Base-by-base conservation (phyloP, 495 filamentous ascomycete genomes). In the Aspergillus ellipticus region DNA sequence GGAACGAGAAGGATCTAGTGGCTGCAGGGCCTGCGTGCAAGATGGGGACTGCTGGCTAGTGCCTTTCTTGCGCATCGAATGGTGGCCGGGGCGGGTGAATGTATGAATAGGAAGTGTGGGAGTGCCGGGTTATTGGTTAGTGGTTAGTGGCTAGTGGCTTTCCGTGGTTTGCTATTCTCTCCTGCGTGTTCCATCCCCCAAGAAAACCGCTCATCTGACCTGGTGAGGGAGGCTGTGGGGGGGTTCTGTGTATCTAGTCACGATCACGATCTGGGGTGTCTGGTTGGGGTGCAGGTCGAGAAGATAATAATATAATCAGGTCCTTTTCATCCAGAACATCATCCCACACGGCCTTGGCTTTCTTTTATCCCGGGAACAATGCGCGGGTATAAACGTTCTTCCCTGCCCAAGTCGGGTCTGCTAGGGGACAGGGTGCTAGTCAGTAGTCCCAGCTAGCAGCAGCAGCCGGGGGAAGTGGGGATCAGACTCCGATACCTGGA, bases 21-120 rank as follows among this genome's bases (percentile, higher is more conserved):
- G 35, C 35, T 39, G 35, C 35, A 39, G 35, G 35, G 35, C 13
- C n/a, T 39, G 35, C 35, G 20, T 24, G 16, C 35, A 31, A 41
- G 16, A 42, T 37, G 31, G 50, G 21, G 39, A 53, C 50, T 43
- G 50, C 50, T 53, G 50, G 50, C 42, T 53, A 43, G 50, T 53
- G 39, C 41, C 39, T 43, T 33, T 29, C 39, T 56, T 39, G 35
- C 13, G 35, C 6, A 33, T 33, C 31, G 31, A 13, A 33, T 39
- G 35, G 35, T 39, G 35, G 11, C 13, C 35, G 35, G 35, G 35
- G 35, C 35, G 35, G 35, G 35, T 15, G n/a, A 39, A n/a, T 39
- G 35, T 39, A 39, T 39, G 35, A 39, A 9, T 39, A 39, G 5
- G 35, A n/a, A 39, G 5, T 15, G 13, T 15, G 6, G 35, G 11